Base-by-base conservation (phyloP, 768 basidiomycete species). In the Pluteus cervinus region DNA sequence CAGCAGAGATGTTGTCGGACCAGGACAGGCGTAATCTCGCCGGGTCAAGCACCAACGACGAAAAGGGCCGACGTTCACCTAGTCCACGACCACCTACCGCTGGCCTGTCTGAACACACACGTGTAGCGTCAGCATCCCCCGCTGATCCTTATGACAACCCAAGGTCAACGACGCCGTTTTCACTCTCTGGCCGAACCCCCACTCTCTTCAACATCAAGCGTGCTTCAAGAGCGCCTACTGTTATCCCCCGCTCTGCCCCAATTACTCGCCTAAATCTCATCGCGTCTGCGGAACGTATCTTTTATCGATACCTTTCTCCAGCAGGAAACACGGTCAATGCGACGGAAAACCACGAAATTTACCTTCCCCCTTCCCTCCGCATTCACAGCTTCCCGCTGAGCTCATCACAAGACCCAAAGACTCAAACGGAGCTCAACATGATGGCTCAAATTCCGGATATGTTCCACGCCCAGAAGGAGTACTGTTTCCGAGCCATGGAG, bases 391-490 rank as follows among this genome's bases (percentile, higher is more conserved):
- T 99, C 69, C 91, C 92, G 2, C 69, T 91, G 38, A 86, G 71
- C 51, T 80, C 80, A 50, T 62, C 71, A 2, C 74, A 79, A 29
- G 81, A 90, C 40, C 89, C 88, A 3, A 76, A 71, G 54, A 66
- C 79, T 4, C 71, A 74, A 52, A 64, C 69, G 17, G 90, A 92
- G 60, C 59, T 79, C 28, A 75, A 69, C 29, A 61, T 86, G 46
- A 75, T 94, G 71, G 94, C 93, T 0, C 82, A 90, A 45, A 76
- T 90, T 32, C 96, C 96, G 10, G 96, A 99, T 57, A 85, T 98
- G 68, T 98, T 96, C 69, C 90, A 98, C 56, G 68, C 81, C 0
- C 94, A 98, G 67, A 97, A 98, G 67, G 91, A 96, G 54, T 96
- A 94, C 54, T 89, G 90, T 55, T 94, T 92, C 73, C 77, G 86